Base-by-base conservation (phyloP, 441 rosid genomes). In the Populus tomentosa region DNA sequence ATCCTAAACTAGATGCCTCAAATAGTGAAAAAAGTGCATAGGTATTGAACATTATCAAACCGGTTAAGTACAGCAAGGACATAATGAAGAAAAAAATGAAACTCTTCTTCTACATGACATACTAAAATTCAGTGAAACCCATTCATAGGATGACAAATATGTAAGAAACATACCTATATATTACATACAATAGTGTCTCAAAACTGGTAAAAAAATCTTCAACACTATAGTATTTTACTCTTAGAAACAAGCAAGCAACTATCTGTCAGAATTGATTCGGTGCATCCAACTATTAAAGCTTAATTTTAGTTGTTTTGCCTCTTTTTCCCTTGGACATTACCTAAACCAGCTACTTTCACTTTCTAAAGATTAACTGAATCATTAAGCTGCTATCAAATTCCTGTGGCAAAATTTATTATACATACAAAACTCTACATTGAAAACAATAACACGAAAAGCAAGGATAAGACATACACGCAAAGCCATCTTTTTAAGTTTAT, bases 401-500 rank as follows among this genome's bases (percentile, higher is more conserved):
- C 66, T 38, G 65, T 46, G 26, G 46, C 24, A 53, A 46, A 50
- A 61, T 32, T 33, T 56, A 4, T 23, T 14, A 78, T 46, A 42
- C 53, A 24, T n/a, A 42, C 14, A 70, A 16, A 77, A 71, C n/a
- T 65, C 69, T 46, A 42, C 33, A 75, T 21, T 70, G 65, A 71
- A 64, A 18, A 76, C 11, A 9, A 71, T 63, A 72, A 56, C 18
- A 16, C 8, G 7, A 38, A 71, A 70, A 70, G 42, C 30, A 30
- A 2, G 8, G n/a, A 56, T 53, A 59, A 62, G 36, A 80, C 89
- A 73, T 88, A 92, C 97, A 77, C 91, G 85, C 82, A 92, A 80
- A 67, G 98, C 97, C 97, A 94, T 90, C 87, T 92, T 92, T 84
- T 92, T 94, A 32, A 94, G 90, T 75, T 92, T 92, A 80, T 94